Conservation (phyloP, 768 basidiomycete species). For the Lactarius psammicola region DNA sequence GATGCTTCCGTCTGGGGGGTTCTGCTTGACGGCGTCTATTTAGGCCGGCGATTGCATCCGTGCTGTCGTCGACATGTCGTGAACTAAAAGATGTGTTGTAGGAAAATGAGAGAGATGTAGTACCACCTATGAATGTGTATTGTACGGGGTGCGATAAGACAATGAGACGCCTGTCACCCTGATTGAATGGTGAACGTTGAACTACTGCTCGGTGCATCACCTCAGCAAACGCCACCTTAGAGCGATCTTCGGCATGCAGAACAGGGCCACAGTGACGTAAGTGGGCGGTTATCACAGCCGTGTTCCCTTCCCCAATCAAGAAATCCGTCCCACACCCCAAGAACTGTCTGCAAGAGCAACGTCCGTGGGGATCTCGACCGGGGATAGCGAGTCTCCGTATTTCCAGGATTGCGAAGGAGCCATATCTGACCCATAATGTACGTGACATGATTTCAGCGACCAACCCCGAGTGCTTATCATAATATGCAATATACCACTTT, state of each 20-base stretch:
- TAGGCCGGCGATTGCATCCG: constrained; percentile 89
- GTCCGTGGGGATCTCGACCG: neutral
- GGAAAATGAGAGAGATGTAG: neutral
- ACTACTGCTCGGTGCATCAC: neutral
- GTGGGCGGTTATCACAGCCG: neutral
- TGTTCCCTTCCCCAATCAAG: neutral
- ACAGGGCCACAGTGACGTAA: neutral
- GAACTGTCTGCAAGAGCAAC: neutral
- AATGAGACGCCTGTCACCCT: neutral
- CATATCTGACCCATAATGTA: neutral
- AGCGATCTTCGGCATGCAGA: neutral
- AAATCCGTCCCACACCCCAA: neutral
- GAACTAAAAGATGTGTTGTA: neutral
- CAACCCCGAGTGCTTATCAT: neutral
- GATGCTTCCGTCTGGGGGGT: neutral
- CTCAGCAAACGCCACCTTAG: neutral
- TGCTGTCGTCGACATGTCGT: constrained; percentile 86
- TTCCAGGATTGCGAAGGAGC: neutral
- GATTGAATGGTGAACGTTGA: neutral
- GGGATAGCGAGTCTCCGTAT: neutral
- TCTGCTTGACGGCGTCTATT: constrained; percentile 18
- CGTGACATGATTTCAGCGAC: neutral
- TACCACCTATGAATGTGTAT: neutral
- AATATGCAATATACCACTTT: neutral
- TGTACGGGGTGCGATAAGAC: neutral